Base-by-base conservation (phyloP, 2,329 filamentous ascomycete genomes). In the Penicillium sp. region DNA sequence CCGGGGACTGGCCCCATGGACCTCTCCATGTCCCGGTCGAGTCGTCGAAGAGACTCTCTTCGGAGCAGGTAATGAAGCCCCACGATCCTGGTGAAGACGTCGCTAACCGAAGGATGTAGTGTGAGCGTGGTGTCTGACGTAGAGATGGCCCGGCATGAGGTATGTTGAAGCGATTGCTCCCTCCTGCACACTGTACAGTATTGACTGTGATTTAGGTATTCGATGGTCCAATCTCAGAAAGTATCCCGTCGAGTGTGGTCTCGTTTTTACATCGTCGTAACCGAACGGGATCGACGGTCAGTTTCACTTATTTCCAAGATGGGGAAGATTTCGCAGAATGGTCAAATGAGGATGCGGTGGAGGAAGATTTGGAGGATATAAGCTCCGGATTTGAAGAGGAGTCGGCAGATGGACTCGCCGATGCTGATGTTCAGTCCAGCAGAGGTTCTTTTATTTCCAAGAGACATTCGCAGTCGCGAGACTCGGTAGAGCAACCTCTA, bases 91-190 rank as follows among this genome's bases (percentile, higher is more conserved):
- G 19, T 13, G 19, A 39, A 31, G 7, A 44, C 21, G 21, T 19
- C 44, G 43, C 68, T 73, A 47, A 74, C 52, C 21, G 31, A 43
- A n/a, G 16, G 27, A 9, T 52, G 6, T 62, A 83, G 79, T 64
- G 75, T 87, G 35, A 96, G 91, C 75, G 88, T 97, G 65, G 88
- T 96, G 66, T 91, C 91, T 64, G 91, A 96, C 75, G 93, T 98
- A n/a, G 93, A 97, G 73, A 98, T 99, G 95, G 93, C 95, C 21
- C 91, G 96, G 51, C 91, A 96, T 73, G 93, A 98, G 84, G 90
- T 95, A 70, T 52, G 76, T 68, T 56, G 63, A 24, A 22, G 13
- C 24, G 39, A 50, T 21, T 31, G 7, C 43, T 14, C 37, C 10
- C 47, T 41, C 29, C 41, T 19, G 53, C 39, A 22, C 52, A 50